These are phyloP conservation scores for Aspergillus sergii DNA, from an alignment of 2,329 filamentous ascomycete species.

Conservation along the genomic window DNA sequence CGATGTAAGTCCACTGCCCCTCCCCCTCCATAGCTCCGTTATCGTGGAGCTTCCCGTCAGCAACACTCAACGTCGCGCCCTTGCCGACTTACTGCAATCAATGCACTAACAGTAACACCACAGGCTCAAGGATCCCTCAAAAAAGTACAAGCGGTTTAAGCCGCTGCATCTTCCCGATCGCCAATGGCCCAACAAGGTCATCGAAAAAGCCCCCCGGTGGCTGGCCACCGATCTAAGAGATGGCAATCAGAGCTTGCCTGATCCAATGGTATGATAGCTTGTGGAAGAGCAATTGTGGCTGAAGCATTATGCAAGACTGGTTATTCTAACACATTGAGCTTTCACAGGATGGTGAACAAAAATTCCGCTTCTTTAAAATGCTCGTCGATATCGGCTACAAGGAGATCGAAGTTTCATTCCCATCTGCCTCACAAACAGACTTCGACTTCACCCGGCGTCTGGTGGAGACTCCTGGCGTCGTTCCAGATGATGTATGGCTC, in stretches of 20 bases:
- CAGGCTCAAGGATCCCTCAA: slow-evolving; percentile 54
- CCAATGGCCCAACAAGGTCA: slow-evolving; percentile 78
- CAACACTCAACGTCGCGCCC: not conserved
- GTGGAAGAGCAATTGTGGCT: not conserved
- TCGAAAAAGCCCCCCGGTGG: slow-evolving; percentile 88
- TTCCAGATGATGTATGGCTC: slow-evolving; percentile 87
- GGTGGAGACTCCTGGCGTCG: slow-evolving; percentile 78
- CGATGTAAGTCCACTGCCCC: slow-evolving; percentile 34
- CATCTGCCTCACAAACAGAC: slow-evolving; percentile 90
- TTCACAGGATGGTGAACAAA: slow-evolving; percentile 83
- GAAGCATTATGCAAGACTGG: not conserved
- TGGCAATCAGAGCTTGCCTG: slow-evolving; percentile 89
- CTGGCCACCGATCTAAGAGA: slow-evolving; percentile 86
- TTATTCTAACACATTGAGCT: not conserved
- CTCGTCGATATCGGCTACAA: slow-evolving; percentile 91
- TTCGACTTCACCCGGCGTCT: slow-evolving; percentile 91
- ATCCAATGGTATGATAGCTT: slow-evolving; percentile 74
- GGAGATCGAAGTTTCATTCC: slow-evolving; percentile 96
- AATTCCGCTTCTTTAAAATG: slow-evolving; percentile 95
- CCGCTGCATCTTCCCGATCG: slow-evolving; percentile 53
- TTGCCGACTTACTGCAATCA: not conserved
- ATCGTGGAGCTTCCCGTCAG: slow-evolving; percentile 1
- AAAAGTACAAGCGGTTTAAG: slow-evolving; percentile 51
- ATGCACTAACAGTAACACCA: not conserved
- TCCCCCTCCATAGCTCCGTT: slow-evolving; percentile 4